Evolutionary conservation across 345 rosid species (phyloP).

Genomic region (Zanthoxylum bungeanum): DNA sequence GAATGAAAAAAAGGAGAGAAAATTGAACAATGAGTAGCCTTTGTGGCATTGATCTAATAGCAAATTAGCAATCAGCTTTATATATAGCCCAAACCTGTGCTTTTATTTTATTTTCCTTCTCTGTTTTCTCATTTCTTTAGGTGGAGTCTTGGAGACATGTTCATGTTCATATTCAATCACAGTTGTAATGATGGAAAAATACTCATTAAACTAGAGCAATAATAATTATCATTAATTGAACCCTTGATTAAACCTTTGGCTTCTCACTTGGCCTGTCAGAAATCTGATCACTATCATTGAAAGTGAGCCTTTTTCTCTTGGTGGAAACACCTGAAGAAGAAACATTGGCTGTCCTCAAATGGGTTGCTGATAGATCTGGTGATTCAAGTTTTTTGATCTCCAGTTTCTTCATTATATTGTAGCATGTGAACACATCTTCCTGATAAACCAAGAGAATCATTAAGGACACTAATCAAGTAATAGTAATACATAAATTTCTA

Average conservation of each 20-base stretch:
- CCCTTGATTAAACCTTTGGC: not conserved
- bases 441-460: slow-evolving; percentile 23
- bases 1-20: not conserved
- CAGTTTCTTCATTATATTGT: slow-evolving; percentile 36
- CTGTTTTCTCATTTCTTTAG: slow-evolving; percentile 13
- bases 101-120: slow-evolving; percentile 3
- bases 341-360: slow-evolving; percentile 10
- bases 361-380: slow-evolving; percentile 20
- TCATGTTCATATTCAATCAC: too few species aligned
- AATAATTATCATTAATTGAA: not conserved
- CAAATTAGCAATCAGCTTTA: slow-evolving; percentile 19
- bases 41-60: slow-evolving; percentile 9
- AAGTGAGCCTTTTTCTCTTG: slow-evolving; percentile 37
- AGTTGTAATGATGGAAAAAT: not conserved
- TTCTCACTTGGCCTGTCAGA: slow-evolving; percentile 14
- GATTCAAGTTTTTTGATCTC: slow-evolving; percentile 21
- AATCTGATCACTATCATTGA: slow-evolving; percentile 21
- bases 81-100: slow-evolving; percentile 20
- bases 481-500: too few species aligned
- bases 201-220: slow-evolving; percentile 6
- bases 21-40: slow-evolving; percentile 10
- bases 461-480: not conserved
- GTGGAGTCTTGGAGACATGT: slow-evolving; percentile 3
- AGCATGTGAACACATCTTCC: slow-evolving; percentile 54
- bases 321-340: slow-evolving; percentile 16